These are phyloP conservation scores for Trifolium fragiferum DNA, from an alignment of 306 rosid species.

Conservation along the genomic window DNA sequence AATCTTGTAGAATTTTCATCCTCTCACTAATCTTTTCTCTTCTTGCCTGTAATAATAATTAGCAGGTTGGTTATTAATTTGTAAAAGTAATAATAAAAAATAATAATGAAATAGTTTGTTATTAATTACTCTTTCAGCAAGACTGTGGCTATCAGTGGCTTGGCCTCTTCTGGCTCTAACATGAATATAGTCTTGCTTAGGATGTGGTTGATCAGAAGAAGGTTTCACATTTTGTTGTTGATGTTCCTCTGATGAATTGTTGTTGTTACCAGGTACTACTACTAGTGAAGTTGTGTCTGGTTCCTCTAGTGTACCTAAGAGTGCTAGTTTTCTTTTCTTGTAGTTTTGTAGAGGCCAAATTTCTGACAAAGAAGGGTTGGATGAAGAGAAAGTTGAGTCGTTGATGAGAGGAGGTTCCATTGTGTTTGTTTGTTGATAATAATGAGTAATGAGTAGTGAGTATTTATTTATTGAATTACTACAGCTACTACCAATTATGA, in stretches of 20 bases:
- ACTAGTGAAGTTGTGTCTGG: no score
- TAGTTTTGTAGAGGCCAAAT: constrained; percentile 70
- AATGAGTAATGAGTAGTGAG: not conserved
- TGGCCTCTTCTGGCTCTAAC: constrained; percentile 98
- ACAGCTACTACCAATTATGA: no score
- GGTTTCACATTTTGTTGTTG: not conserved
- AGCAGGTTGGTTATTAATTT: not conserved
- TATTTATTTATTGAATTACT: no score
- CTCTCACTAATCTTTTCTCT: constrained; percentile 95
- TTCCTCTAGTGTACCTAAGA: no score
- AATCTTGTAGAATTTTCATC: constrained; percentile 89
- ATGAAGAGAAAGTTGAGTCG: constrained; percentile 78
- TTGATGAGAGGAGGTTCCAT: constrained; percentile 83
- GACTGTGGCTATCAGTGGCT: constrained; percentile 99
- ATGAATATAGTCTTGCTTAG: constrained; percentile 87
- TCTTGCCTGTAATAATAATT: constrained; percentile 65
- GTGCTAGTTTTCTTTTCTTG: constrained; percentile 39
- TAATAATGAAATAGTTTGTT: not conserved
- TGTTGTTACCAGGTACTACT: no score
- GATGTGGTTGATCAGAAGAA: constrained; percentile 54
- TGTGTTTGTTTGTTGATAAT: constrained; percentile 33
- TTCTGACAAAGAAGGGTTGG: constrained; percentile 76
- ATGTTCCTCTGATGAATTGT: constrained; percentile 28
- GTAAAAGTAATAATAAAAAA: not conserved
- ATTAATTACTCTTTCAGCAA: constrained; percentile 80